phyloP scores from a whole-genome alignment of 2,329 filamentous ascomycete genomes.

The Phaeosphaeriaceae sp. region DNA sequence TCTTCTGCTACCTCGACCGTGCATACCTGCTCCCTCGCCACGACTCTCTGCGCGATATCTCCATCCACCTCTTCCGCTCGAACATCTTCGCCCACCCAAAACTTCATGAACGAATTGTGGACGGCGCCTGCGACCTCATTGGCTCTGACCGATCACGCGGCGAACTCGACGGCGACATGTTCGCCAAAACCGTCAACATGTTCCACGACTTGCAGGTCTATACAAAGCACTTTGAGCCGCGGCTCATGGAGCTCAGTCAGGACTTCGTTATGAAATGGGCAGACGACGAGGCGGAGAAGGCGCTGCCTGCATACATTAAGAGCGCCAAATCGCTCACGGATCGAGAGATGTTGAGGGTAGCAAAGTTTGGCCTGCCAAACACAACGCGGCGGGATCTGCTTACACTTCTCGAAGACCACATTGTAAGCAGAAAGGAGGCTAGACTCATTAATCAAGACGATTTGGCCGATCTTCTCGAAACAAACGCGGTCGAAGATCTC shows the following conservation, averaged over 20 bases:
- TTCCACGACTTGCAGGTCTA: conserved; percentile 87
- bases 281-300: conserved; percentile 64
- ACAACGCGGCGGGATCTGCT: conserved; percentile 82
- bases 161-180: conserved; percentile 66
- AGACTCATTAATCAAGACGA: conserved; percentile 66
- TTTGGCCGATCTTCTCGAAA: conserved; percentile 75
- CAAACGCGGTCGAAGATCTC: conserved; percentile 73
- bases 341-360: conserved; percentile 77
- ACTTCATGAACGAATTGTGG: conserved; percentile 63
- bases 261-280: conserved; percentile 75
- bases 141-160: conserved; percentile 69
- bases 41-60: conserved; percentile 82
- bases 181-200: conserved; percentile 80
- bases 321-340: conserved; percentile 73
- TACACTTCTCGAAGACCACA: conserved; percentile 72
- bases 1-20: conserved; percentile 94
- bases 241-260: conserved; percentile 72
- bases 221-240: conserved; percentile 77
- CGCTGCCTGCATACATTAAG: conserved; percentile 77
- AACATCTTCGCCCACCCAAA: conserved; percentile 62
- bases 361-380: conserved; percentile 80
- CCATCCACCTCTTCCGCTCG: conserved; percentile 75
- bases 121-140: conserved; percentile 79
- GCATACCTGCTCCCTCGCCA: conserved; percentile 82
- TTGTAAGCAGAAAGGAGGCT: conserved; percentile 72